Base-by-base conservation (phyloP, 768 basidiomycete species). In the Antrodiella citrinella region DNA sequence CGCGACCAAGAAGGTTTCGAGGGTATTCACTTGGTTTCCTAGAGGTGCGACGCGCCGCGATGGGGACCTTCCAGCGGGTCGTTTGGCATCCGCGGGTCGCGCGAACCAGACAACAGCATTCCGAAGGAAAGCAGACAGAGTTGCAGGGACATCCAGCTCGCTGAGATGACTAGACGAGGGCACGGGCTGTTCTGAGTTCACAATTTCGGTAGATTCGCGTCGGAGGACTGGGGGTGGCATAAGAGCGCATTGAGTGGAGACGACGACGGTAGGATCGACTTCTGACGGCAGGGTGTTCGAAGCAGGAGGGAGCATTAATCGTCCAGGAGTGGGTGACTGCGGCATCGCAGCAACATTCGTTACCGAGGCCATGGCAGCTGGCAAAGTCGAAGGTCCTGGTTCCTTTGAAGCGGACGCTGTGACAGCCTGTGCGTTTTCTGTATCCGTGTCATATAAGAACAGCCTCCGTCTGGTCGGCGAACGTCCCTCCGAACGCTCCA, bases 1-100 rank as follows among this genome's bases (percentile, higher is more conserved):
- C 2, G 69, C 76, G 2, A 59, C n/a, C 2, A 80, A 55, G 5
- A 80, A 52, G 1, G 75, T 66, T n/a, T 74, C 69, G 9, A 80
- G 48, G 1, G 69, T 68, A 53, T 74, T 71, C 7, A 77, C 53
- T 12, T 62, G 62, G 39, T 67, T 63, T 18, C 62, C 65, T 1
- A 50, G 54, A 3, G 69, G 64, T 11, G 76, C 52, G 7, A 59
- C 55, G 10, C 57, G 57, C 52, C 62, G 67, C 4, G 55, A 54
- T 0, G 62, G 57, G 2, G 53, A 56, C 4, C 57, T 51, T 67
- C 71, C 69, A 25, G 50, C 30, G 22, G 57, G 58, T 26, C 66
- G 61, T 15, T 49, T 57, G 18, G 52, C 26, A 38, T 39, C 46
- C 10, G 19, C 23, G 10, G 55, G 51, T 4, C 51, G 48, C 1